These are phyloP conservation scores for Apocynum venetum DNA, from an alignment of 257 asterid genomes.

Conservation along the genomic window DNA sequence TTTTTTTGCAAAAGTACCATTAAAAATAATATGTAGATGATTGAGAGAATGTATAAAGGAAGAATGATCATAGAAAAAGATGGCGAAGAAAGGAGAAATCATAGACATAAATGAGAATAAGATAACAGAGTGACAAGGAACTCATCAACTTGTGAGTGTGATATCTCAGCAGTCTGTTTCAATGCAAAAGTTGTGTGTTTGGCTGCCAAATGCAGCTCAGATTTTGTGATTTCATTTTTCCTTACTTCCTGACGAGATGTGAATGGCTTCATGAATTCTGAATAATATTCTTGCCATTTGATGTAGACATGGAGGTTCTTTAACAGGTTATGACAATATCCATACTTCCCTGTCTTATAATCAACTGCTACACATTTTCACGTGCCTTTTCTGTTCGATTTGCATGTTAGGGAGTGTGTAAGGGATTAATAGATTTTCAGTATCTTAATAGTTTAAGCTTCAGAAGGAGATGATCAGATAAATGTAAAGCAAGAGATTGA, in stretches of 20 bases:
- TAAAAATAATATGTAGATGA: neutral
- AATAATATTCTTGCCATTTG: neutral
- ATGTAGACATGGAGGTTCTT: neutral
- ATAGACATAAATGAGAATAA: neutral
- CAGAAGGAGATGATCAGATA: neutral
- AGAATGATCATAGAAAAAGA: neutral
- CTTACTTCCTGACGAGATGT: neutral
- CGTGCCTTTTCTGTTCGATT: neutral
- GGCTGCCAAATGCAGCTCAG: neutral
- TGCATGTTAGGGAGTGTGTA: neutral
- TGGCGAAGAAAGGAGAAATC: neutral
- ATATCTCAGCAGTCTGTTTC: neutral
- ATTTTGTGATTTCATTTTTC: neutral
- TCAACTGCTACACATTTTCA: neutral
- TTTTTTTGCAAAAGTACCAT: neutral
- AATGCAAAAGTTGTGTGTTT: neutral
- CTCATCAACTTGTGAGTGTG: neutral
- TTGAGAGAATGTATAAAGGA: neutral
- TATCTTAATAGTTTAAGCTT: neutral
- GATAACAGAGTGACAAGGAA: neutral
- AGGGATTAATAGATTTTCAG: no score
- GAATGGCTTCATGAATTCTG: neutral
- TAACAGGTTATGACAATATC: no score
- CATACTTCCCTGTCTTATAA: neutral
- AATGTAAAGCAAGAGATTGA: neutral